Conservation (phyloP, 2,329 filamentous ascomycete genomes). For the Stagonosporopsis tanaceti region DNA sequence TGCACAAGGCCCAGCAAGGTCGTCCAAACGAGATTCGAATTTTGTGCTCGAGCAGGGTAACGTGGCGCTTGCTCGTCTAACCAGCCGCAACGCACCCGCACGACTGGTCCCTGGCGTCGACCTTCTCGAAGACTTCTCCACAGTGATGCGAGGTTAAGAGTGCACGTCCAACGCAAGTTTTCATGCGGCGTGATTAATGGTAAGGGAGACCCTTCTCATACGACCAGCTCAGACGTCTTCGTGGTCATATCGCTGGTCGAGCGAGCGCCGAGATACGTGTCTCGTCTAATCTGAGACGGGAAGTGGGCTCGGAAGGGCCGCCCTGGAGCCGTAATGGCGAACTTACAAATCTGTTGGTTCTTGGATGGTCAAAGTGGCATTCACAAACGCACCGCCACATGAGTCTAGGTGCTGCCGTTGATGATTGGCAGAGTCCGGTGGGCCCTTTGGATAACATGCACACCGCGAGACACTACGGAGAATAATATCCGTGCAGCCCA, state of each 20-base stretch:
- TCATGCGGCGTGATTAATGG: conserved; percentile 34
- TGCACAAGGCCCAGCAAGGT: conserved; percentile 12
- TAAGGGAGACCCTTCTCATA: conserved; percentile 32
- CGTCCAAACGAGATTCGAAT: conserved; percentile 39
- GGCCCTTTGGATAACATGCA: conserved; percentile 13
- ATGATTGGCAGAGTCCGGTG: conserved; percentile 14
- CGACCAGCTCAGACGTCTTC: conserved; percentile 30
- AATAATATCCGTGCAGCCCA: conserved; percentile 19
- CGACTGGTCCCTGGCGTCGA: conserved; percentile 43
- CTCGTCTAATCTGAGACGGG: conserved; percentile 42
- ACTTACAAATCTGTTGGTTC: conserved; percentile 25
- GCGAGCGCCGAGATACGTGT: conserved; percentile 29
- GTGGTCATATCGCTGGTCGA: conserved; percentile 19
- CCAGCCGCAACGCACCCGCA: conserved; percentile 38
- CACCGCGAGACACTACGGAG: conserved; percentile 19
- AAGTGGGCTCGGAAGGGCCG: conserved; percentile 45
- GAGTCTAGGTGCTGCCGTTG: conserved; percentile 9
- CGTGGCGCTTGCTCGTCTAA: conserved; percentile 36
- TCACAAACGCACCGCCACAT: conserved; percentile 34
- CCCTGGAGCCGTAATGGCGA: conserved; percentile 42
- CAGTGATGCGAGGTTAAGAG: conserved; percentile 34
- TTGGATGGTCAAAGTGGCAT: conserved; percentile 25
- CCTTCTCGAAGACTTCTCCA: conserved; percentile 44
- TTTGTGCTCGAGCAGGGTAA: conserved; percentile 41
- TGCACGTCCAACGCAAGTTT: conserved; percentile 28